Evolutionary conservation across 108 stramenopile species (phyloP).

Genomic region (Aurantiochytrium sp.): DNA sequence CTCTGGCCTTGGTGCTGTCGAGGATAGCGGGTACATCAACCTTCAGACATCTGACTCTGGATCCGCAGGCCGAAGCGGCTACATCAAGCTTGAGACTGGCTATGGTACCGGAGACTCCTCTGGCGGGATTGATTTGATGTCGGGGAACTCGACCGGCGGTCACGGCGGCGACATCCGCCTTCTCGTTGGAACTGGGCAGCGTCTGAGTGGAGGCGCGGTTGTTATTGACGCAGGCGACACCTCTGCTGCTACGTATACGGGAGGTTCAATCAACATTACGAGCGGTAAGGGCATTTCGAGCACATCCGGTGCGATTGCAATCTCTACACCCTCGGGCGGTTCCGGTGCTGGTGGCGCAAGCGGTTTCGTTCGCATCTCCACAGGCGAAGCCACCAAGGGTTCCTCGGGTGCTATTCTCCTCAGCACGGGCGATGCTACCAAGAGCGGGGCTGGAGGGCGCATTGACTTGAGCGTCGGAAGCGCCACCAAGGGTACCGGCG

Average conservation of each 20-base stretch:
- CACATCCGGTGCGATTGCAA: not conserved
- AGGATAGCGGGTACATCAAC: not conserved
- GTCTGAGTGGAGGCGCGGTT: slow-evolving; percentile 26
- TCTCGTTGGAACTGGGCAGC: slow-evolving; percentile 30
- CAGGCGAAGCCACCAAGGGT: slow-evolving; percentile 27
- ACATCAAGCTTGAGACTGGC: slow-evolving; percentile 21
- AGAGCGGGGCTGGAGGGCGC: not conserved
- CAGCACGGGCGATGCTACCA: slow-evolving; percentile 15
- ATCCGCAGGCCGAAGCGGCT: not conserved
- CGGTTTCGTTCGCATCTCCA: slow-evolving; percentile 21
- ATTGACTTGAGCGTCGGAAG: not conserved
- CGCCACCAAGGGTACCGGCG: not conserved
- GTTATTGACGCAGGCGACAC: slow-evolving; percentile 31
- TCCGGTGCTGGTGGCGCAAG: slow-evolving; percentile 19
- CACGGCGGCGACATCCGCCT: slow-evolving; percentile 32
- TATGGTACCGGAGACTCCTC: slow-evolving; percentile 12
- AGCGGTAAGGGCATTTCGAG: not conserved
- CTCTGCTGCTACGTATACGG: not conserved
- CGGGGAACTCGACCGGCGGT: slow-evolving; percentile 31
- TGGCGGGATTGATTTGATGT: slow-evolving; percentile 15
- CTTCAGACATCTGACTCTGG: not conserved
- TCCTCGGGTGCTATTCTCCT: slow-evolving; percentile 29
- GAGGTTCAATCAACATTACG: not conserved
- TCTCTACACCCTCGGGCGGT: not conserved
- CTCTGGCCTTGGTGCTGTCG: not conserved